Evolutionary conservation across 2,329 filamentous ascomycete species (phyloP), one percentile per base, ranked within the genome.

Genomic region (Aspergillus glaucus): DNA sequence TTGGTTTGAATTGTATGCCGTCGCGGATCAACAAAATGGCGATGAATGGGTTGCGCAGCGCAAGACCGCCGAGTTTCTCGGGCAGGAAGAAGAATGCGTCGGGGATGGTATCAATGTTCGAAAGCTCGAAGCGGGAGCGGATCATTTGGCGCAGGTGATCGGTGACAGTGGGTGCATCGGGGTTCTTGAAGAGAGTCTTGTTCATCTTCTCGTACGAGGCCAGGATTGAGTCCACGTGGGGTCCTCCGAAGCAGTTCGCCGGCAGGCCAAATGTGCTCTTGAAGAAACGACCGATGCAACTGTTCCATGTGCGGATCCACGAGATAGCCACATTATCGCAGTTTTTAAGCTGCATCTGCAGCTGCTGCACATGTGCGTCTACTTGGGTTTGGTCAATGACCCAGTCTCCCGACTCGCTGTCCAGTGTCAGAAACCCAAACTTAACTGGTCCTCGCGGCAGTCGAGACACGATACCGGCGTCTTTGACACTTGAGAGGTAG

Each of bases 291-390:
- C 66, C 69, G 28, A 74, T 72, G 55, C 78, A 79, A 40, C 68
- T 76, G 55, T 80, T 80, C 71, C 77, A 80, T 0, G 75, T 76
- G 50, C 78, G 72, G 3, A 80, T 71, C 70, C 75, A 80, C 14
- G 72, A 68, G 44, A 81, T 74, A 4, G 15, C 15, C 34, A 81
- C 63, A 47, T 73, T 79, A 44, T 73, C 69, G 28, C 72, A 74
- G 4, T 62, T 60, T 1, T 61, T 53, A 0, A 75, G 63, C 46
- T 75, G 71, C 7, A 60, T 62, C n/a, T 60, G 60, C 2, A 75
- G 62, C 49, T 74, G 70, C 32, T 51, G 44, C 43, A 72, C 62
- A 46, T 75, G 72, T 21, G 65, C 55, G 24, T 70, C 57, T 1
- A 75, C 69, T 45, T 69, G 58, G 0, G 50, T 37, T 12, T 67